Evolutionary conservation across 352 stramenopile genomes (phyloP), one percentile per base, ranked within the genome.

Genomic region (Phytophthora ohioensis): DNA sequence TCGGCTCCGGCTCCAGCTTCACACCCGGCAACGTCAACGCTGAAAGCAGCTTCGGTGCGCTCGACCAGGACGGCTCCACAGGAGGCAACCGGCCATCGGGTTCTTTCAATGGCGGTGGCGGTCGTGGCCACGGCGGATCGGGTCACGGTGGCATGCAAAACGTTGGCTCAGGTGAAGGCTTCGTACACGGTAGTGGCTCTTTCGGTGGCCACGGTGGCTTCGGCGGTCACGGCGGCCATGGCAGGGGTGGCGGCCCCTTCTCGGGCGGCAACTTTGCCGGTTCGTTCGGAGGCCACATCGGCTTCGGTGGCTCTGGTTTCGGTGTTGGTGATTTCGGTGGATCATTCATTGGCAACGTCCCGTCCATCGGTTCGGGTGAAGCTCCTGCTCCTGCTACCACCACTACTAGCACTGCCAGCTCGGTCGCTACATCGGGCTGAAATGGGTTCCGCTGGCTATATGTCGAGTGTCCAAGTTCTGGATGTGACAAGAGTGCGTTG

Each of bases 11-110:
- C 1, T 73, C 51, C 5, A 31, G 36, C 11, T 67, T 73, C 49
- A 58, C 57, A 3, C 65, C 65, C 3, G 65, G 65, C 41, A 68
- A 73, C 51, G 65, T 68, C 34, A 57, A 56, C 42, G 65, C 65
- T 0, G 42, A 39, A 13, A 49, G 51, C 52, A 63, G 52, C 30
- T 73, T 67, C 27, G 65, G 57, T 10, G 57, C 39, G 27, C 51
- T 67, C 34, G 57, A 72, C 49, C 34, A 67, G 8, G 27, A 54
- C 13, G 57, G 57, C 4, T 65, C 54, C 5, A 64, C 13, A 35
- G 36, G 11, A 13, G 63, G 46, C 45, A 43, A 59, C 32, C 63
- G 52, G 5, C 62, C 62, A 5, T 38, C 42, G 27, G 62, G 62
- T 2, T 71, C 55, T 38, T 61, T 61, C 47, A 41, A 62, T 11